Base-by-base conservation (phyloP, 768 basidiomycete genomes). In the Asterophora lycoperdoides region DNA sequence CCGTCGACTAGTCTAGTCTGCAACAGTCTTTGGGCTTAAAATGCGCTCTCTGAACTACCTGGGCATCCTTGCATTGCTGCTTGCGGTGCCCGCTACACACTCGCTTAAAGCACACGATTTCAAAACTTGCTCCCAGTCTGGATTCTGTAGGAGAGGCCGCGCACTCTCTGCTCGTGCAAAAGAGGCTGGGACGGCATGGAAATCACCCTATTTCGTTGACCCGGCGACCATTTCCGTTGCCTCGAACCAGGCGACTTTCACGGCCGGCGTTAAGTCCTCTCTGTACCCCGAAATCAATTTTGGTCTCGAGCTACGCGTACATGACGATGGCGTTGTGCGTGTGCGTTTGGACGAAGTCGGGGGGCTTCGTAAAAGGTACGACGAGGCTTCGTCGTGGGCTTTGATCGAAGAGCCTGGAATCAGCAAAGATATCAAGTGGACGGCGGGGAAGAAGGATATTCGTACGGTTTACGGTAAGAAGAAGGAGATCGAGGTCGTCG, bases 81-180 rank as follows among this genome's bases (percentile, higher is more conserved):
- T 72, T 17, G 52, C 60, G 13, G 46, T 60, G 38, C 66, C 71
- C 35, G 63, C 71, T 48, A 63, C 73, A 5, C 57, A 76, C 23
- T 81, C 85, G 30, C 80, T 89, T 68, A 89, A 89, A 70, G 70
- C 75, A 15, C 77, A 86, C 51, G 92, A 97, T 68, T 99, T 94
- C 78, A 97, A 96, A 68, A 91, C 83, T 49, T 98, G 96, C 62
- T 76, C 78, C n/a, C 91, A 98, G 67, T 81, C 92, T 0, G 93
- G 89, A 15, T 98, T 99, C 69, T 98, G 96, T 73, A 80, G 90
- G 53, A 65, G 73, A 54, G 92, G 93, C 44, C 83, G 95, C 40
- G 88, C 86, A 0, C 80, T 99, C 38, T 80, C 92, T 49, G 72
- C 77, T 8, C 81, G 91, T 40, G 87, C 90, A 4, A 71, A 71